Evolutionary conservation across 2,329 filamentous ascomycete genomes (phyloP).

Genomic region (Sporothrix globosa): DNA sequence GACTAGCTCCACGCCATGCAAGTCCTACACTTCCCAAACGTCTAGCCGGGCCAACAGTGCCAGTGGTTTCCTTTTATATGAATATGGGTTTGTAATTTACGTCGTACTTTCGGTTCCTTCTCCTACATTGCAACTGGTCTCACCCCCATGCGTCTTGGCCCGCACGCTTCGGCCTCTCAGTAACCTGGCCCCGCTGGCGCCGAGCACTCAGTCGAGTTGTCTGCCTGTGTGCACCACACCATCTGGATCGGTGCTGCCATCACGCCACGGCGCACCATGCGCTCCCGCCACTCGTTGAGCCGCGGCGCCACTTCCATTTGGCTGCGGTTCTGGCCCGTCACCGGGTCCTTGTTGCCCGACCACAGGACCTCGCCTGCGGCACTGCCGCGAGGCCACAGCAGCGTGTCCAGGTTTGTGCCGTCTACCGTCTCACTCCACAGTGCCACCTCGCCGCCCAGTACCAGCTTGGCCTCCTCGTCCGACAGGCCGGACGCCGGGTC

Average conservation of each 20-base stretch:
- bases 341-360: slow-evolving; percentile 68
- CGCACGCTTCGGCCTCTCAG: background rate
- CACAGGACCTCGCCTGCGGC: slow-evolving; percentile 80
- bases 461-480: slow-evolving; percentile 62
- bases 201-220: slow-evolving; percentile 55
- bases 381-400: slow-evolving; percentile 76
- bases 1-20: background rate
- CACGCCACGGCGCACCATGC: slow-evolving; percentile 70
- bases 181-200: slow-evolving; percentile 37
- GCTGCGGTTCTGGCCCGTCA: slow-evolving; percentile 67
- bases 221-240: slow-evolving; percentile 69
- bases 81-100: background rate
- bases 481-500: slow-evolving; percentile 71
- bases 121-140: background rate
- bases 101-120: background rate
- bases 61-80: background rate
- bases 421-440: slow-evolving; percentile 84
- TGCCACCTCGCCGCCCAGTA: slow-evolving; percentile 80
- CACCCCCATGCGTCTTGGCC: background rate
- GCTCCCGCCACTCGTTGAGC: slow-evolving; percentile 74
- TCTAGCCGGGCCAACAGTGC: background rate
- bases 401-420: slow-evolving; percentile 70
- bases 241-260: slow-evolving; percentile 68
- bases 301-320: slow-evolving; percentile 71
- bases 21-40: background rate